Evolutionary conservation across 345 rosid genomes (phyloP).

Genomic region (Corchorus capsularis): DNA sequence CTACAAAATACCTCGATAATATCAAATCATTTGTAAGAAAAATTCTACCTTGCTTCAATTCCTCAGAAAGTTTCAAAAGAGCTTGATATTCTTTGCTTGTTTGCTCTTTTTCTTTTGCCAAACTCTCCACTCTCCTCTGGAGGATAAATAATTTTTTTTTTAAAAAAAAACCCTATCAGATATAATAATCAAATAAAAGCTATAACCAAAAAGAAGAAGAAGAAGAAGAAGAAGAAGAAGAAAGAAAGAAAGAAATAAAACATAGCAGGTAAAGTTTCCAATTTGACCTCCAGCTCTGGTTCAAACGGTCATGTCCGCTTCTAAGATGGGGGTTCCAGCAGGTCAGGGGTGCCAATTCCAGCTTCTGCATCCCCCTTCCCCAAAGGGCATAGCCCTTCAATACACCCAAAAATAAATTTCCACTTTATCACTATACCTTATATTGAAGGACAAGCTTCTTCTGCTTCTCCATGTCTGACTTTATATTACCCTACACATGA

Average conservation of each 20-base stretch:
- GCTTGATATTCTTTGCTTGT: constrained; percentile 65
- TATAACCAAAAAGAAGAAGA: background rate
- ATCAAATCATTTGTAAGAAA: background rate
- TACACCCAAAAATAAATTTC: background rate
- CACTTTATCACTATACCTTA: constrained; percentile 45
- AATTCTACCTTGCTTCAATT: constrained; percentile 74
- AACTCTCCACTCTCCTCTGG: constrained; percentile 54
- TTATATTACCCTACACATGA: constrained; percentile 47
- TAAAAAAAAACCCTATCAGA: background rate
- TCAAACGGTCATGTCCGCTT: too few relatives aligned
- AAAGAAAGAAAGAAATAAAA: too few relatives aligned
- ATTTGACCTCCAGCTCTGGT: too few relatives aligned
- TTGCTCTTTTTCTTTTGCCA: constrained; percentile 75
- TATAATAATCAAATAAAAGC: background rate
- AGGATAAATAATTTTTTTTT: too few relatives aligned
- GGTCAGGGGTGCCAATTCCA: too few relatives aligned
- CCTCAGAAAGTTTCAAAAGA: constrained; percentile 80
- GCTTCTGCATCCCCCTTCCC: too few relatives aligned
- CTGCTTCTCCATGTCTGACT: constrained; percentile 59
- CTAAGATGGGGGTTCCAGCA: too few relatives aligned
- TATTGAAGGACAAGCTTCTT: constrained; percentile 42
- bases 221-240: too few relatives aligned
- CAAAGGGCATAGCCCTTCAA: too few relatives aligned
- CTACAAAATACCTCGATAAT: background rate
- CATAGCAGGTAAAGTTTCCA: too few relatives aligned